Percentiles rank a stretch among this genome's conserved stretches.
Conservation (phyloP, 345 rosid genomes). For the Orychophragmus violaceus region DNA sequence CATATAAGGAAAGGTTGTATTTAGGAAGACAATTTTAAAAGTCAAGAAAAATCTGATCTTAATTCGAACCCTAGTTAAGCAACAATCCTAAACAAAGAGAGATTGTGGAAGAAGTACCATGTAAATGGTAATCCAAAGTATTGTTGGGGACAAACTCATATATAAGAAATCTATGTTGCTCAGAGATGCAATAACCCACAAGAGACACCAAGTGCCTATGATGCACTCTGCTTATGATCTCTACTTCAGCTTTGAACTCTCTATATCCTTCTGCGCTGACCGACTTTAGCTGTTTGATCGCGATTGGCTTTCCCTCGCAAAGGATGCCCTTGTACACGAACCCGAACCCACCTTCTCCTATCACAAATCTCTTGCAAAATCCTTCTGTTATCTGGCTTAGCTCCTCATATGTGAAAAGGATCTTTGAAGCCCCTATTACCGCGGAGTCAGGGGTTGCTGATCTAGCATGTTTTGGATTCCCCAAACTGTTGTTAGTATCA, state of each 20-base stretch:
- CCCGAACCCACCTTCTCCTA: conserved; percentile 38
- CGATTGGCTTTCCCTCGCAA: conserved; percentile 44
- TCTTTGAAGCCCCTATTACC: conserved; percentile 37
- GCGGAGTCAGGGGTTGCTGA: conserved; percentile 32
- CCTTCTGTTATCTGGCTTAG: conserved; percentile 46
- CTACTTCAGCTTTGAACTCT: conserved; percentile 39
- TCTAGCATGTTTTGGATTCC: conserved; percentile 33
- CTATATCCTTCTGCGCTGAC: conserved; percentile 28
- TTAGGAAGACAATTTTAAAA: not conserved
- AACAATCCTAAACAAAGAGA: not conserved
- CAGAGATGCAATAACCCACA: conserved; percentile 50
- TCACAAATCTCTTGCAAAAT: conserved; percentile 12
- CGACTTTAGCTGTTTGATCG: conserved; percentile 61
- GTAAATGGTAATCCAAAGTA: conserved; percentile 33
- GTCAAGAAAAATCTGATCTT: not conserved
- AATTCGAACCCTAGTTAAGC: not conserved
- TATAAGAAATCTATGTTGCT: conserved; percentile 34
- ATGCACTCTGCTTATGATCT: conserved; percentile 35
- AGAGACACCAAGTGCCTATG: conserved; percentile 57
- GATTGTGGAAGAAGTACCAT: conserved; percentile 16
- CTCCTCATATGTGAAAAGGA: conserved; percentile 46
- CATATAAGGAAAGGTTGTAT: not conserved
- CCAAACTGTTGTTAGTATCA: conserved; percentile 32
- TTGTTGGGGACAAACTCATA: conserved; percentile 35
- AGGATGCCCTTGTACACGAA: conserved; percentile 31